A percentile compares a stretch with the other conserved stretches of the same genome.
Conservation (phyloP, 2,329 filamentous ascomycete genomes). For the Aspergillus hiratsukae region DNA sequence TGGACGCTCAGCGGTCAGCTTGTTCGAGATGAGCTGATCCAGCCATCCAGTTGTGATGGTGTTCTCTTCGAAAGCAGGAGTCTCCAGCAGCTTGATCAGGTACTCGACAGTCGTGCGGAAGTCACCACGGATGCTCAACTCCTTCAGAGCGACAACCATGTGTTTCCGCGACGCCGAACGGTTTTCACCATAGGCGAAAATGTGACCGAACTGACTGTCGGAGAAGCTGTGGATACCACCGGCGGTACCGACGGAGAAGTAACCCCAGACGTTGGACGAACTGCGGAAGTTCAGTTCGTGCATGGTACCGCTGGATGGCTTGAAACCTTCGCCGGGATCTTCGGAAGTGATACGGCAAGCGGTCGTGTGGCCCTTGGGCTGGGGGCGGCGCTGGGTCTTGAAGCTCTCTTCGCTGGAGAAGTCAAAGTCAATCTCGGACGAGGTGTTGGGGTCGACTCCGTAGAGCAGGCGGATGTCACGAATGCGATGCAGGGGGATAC, state of each 20-base stretch:
- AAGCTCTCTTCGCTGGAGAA: constrained; percentile 83
- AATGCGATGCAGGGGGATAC: constrained; percentile 90
- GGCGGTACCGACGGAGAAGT: constrained; percentile 96
- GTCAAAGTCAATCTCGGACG: constrained; percentile 90
- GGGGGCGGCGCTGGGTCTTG: constrained; percentile 80
- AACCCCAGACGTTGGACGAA: constrained; percentile 99
- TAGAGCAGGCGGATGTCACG: constrained; percentile 95
- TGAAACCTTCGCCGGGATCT: constrained; percentile 98
- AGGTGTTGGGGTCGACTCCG: constrained; percentile 83
- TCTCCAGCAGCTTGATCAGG: constrained; percentile 96
- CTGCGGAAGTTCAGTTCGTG: constrained; percentile 98
- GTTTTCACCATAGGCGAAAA: constrained; percentile 98
- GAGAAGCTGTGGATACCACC: constrained; percentile 99
- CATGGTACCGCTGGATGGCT: constrained; percentile 97
- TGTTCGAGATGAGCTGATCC: constrained; percentile 97
- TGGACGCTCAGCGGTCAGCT: constrained; percentile 90
- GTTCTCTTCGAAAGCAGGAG: constrained; percentile 96
- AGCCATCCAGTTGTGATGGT: constrained; percentile 99
- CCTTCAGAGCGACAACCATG: constrained; percentile 98
- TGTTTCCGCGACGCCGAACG: constrained; percentile 93
- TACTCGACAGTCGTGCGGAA: constrained; percentile 99
- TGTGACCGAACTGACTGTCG: constrained; percentile 97
- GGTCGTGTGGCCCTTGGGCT: constrained; percentile 93
- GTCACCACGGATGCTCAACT: constrained; percentile 98
- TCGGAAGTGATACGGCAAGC: constrained; percentile 99